Base-by-base conservation (phyloP, 2,329 filamentous ascomycete species). In the Epichloe bromicola region DNA sequence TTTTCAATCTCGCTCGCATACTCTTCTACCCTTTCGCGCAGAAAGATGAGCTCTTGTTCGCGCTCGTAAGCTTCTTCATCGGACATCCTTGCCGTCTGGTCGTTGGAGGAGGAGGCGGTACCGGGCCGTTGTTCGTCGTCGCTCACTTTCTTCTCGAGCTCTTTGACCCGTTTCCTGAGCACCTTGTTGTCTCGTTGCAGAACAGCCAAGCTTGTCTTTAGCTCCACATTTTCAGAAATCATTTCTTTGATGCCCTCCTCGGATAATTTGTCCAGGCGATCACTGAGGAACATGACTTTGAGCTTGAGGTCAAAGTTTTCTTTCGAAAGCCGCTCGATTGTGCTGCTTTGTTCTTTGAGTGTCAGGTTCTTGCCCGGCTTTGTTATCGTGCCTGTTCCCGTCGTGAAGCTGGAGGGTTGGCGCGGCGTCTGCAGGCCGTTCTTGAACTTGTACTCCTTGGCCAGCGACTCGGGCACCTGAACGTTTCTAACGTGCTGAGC, bases 241-340 rank as follows among this genome's bases (percentile, higher is more conserved):
- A 96, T 94, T 65, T 96, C 91, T 69, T 95, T 95, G 65, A 98
- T 85, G 56, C 90, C 89, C 69, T 97, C 91, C 65, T 97, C 91
- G 1, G 90, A 96, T 41, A 94, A 79, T 63, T 91, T 93, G 67
- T 95, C 89, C 19, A 98, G 72, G 2, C 91, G 86, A 65, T 97
- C 88, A 61, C 91, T 94, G 46, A 98, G 77, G 63, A 96, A 98
- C 75, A 96, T 94, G 57, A 97, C 93, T 65, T 95, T 94, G 68
- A 97, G 82, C 68, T 97, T 96, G 51, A 97, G 72, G 64, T 96
- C 91, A 64, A 97, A 98, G 57, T 98, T 98, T 66, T 98, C 93
- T 69, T 98, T 98, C 54, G 88, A 94, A 2, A 97, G 76, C 53
- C 90, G 83, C 67, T 98, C 93, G 56, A 98, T 96, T 14, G 91